Evolutionary conservation across 163 green algal genomes (phyloP), one percentile per base, ranked within the genome.

Genomic region (Chlorella variabilis): DNA sequence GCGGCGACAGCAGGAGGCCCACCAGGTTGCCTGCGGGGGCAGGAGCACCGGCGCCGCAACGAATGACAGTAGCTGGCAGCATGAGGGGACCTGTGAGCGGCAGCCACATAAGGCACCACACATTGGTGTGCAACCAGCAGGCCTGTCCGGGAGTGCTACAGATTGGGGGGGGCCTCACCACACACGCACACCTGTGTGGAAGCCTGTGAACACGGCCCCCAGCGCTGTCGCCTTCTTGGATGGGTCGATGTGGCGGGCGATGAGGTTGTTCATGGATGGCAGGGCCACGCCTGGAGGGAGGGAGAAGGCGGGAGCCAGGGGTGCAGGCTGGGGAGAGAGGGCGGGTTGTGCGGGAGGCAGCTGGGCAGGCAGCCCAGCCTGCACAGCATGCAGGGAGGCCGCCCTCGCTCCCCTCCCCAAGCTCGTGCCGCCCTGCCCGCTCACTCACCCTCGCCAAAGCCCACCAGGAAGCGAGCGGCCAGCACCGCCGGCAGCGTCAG

Each of bases 261-360:
- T 90, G 0, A 94, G 88, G 79, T 89, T 90, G 13, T 95, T 93
- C 61, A 99, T 92, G 3, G 99, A 88, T 45, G 94, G 95, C 15
- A 95, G 98, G 1, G 95, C 93, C 75, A 99, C 86, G 45, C 97
- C 97, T 83, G 98, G 95, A 29, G 95, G 94, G 5, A 98, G 84
- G 6, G 4, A 42, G 0, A 75, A 17, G 3, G 7, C 17, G 20
- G 3, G 20, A 17, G 21, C 65, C 20, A 33, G 36, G 65, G 23
- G 18, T 63, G 23, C 11, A 54, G 11, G 54, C 5, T 63, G 18
- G 54, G 20, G 23, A 29, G 54, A 63, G 20, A 63, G n/a, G n/a
- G n/a, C n/a, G n/a, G n/a, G n/a, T n/a, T n/a, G n/a, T n/a, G n/a
- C n/a, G n/a, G n/a, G n/a, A n/a, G n/a, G n/a, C n/a, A n/a, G n/a